Percentiles rank a stretch among this genome's conserved stretches.
Conservation (phyloP, 768 basidiomycete species). For the Russula compacta region DNA sequence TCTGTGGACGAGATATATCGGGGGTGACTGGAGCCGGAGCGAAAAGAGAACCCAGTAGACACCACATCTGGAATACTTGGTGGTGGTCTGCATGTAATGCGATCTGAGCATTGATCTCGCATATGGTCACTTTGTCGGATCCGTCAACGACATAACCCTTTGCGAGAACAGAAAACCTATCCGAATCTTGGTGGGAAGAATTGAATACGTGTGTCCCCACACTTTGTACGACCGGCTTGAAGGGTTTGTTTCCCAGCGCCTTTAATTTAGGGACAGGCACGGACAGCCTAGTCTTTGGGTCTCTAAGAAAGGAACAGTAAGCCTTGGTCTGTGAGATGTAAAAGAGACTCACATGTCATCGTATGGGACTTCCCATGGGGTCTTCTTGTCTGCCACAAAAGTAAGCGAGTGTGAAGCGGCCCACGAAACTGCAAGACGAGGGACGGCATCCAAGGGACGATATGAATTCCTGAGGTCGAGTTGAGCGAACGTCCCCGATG, state of each 20-base stretch:
- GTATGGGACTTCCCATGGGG: constrained; percentile 60
- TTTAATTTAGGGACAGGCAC: constrained; percentile 35
- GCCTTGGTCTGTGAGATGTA: background rate
- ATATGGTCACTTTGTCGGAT: constrained; percentile 37
- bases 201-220: constrained; percentile 43
- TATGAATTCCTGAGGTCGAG: constrained; percentile 59
- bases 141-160: constrained; percentile 50
- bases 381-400: constrained; percentile 52
- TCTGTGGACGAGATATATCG: constrained; percentile 23
- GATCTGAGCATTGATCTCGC: constrained; percentile 49
- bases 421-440: constrained; percentile 59
- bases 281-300: constrained; percentile 25
- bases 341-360: constrained; percentile 50
- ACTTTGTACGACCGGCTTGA: constrained; percentile 44
- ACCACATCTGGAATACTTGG: constrained; percentile 57
- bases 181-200: constrained; percentile 32
- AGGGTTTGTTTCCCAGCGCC: constrained; percentile 47
- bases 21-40: constrained; percentile 32
- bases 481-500: constrained; percentile 71
- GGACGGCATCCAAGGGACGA: constrained; percentile 59
- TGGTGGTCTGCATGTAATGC: constrained; percentile 51
- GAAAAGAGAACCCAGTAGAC: constrained; percentile 48
- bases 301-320: constrained; percentile 30
- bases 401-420: constrained; percentile 52
- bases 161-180: constrained; percentile 53